Conservation (phyloP, 345 rosid species). For the Eucalyptus melliodora region DNA sequence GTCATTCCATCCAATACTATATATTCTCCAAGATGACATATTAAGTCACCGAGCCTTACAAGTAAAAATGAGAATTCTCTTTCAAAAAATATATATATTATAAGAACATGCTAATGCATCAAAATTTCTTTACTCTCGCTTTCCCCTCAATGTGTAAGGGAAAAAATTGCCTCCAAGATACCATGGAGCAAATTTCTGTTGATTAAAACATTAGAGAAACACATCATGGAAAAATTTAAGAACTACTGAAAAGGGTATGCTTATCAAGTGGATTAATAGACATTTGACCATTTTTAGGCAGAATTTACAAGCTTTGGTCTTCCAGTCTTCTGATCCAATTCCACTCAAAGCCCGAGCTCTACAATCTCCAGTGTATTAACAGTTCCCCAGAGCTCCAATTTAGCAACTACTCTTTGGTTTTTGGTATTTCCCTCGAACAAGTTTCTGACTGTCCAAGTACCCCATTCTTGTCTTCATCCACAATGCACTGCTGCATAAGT, state of each 20-base stretch:
- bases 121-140: not conserved
- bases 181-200: not conserved
- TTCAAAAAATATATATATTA: not conserved
- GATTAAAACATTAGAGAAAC: not conserved
- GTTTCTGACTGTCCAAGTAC: constrained; percentile 60
- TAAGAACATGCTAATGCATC: not conserved
- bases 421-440: constrained; percentile 54
- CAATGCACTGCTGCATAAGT: not conserved
- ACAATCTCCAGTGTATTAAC: constrained; percentile 51
- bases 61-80: not conserved
- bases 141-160: not conserved
- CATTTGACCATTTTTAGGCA: not conserved
- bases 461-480: constrained; percentile 30
- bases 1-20: too few relatives aligned
- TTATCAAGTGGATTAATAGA: too few relatives aligned
- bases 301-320: constrained; percentile 68
- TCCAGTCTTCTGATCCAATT: constrained; percentile 34
- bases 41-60: not conserved
- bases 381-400: constrained; percentile 65
- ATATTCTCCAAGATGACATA: too few relatives aligned
- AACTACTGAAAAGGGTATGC: too few relatives aligned
- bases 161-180: not conserved
- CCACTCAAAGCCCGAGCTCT: constrained; percentile 55
- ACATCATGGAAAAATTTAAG: not conserved
- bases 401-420: constrained; percentile 45